A percentile compares a stretch with the other conserved stretches of the same genome.
These are phyloP conservation scores for Verbascum thapsus DNA, from an alignment of 257 asterid species.

Conservation along the genomic window DNA sequence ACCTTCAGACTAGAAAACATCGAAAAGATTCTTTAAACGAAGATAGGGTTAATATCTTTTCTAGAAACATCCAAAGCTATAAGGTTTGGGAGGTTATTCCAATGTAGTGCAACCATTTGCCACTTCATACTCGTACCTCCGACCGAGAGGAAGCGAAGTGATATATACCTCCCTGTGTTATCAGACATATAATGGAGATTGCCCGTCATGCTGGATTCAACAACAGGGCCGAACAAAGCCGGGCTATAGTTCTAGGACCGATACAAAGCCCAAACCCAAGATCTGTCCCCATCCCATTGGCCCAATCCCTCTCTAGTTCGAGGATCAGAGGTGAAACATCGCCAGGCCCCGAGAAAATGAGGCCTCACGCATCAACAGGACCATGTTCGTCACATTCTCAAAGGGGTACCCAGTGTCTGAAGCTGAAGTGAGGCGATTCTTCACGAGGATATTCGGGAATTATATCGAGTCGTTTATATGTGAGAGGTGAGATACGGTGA, in stretches of 20 bases:
- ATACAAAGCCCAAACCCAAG: background rate
- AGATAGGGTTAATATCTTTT: no score
- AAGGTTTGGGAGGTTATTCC: no score
- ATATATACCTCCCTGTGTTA: slow-evolving; percentile 42
- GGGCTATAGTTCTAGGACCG: no score
- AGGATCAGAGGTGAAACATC: slow-evolving; percentile 9
- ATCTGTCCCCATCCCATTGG: no score
- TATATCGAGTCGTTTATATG: slow-evolving; percentile 58
- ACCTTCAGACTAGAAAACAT: no score
- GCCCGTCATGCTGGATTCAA: slow-evolving; percentile 34
- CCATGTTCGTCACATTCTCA: slow-evolving; percentile 70
- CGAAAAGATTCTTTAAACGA: no score
- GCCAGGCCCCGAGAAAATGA: background rate
- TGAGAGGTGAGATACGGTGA: slow-evolving; percentile 46
- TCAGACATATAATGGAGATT: slow-evolving; percentile 45
- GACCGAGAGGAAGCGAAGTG: no score
- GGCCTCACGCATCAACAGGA: slow-evolving; percentile 34
- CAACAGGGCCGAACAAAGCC: background rate
- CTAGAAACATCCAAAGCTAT: no score
- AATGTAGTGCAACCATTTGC: no score
- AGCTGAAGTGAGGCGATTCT: slow-evolving; percentile 49
- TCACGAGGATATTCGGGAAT: slow-evolving; percentile 42
- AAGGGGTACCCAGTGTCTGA: slow-evolving; percentile 64
- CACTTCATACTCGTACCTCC: no score
- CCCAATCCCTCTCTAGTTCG: slow-evolving; percentile 25